Percentiles rank a stretch among this genome's conserved stretches.
Conservation (phyloP, 768 basidiomycete species). For the Nidularia sp. region DNA sequence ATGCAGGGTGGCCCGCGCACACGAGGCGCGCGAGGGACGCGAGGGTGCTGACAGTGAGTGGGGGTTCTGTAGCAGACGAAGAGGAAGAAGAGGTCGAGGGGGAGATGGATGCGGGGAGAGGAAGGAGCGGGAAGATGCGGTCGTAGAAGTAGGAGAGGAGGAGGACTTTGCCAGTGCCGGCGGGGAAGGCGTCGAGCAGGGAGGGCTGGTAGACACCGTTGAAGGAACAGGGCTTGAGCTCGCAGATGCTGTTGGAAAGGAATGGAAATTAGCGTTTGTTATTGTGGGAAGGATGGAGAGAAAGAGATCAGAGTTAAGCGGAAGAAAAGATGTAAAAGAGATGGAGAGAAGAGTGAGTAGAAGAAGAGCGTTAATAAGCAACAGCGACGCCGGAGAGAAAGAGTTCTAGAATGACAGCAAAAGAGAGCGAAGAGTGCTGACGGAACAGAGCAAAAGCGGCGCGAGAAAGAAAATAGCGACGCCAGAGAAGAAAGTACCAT, state of each 20-base stretch:
- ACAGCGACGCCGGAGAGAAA: too few relatives aligned
- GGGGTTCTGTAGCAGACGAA: constrained; percentile 4
- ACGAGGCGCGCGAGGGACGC: constrained; percentile 63
- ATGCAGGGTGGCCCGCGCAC: constrained; percentile 63
- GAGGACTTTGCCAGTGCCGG: constrained; percentile 78
- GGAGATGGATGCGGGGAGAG: constrained; percentile 5
- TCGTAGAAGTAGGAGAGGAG: constrained; percentile 99
- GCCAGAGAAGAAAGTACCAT: too few relatives aligned
- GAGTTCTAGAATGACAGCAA: too few relatives aligned
- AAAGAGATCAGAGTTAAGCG: too few relatives aligned
- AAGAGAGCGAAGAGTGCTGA: too few relatives aligned
- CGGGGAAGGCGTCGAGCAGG: constrained; percentile 81
- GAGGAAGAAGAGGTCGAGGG: constrained; percentile 2
- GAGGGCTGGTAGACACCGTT: constrained; percentile 97
- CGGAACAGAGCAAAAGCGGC: too few relatives aligned
- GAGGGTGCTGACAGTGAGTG: constrained; percentile 53
- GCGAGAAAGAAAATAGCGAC: too few relatives aligned
- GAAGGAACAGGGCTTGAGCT: constrained; percentile 93
- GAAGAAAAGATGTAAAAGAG: too few relatives aligned
- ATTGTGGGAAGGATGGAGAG: too few relatives aligned
- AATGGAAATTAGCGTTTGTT: too few relatives aligned
- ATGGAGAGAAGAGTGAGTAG: too few relatives aligned
- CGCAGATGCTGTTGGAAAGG: constrained; percentile 58
- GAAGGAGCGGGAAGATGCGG: constrained; percentile 77
- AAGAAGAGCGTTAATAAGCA: too few relatives aligned